Percentiles rank a stretch among this genome's conserved stretches.
Conservation (phyloP, 805 yeast genomes). For the Lachancea lanzarotensis region DNA sequence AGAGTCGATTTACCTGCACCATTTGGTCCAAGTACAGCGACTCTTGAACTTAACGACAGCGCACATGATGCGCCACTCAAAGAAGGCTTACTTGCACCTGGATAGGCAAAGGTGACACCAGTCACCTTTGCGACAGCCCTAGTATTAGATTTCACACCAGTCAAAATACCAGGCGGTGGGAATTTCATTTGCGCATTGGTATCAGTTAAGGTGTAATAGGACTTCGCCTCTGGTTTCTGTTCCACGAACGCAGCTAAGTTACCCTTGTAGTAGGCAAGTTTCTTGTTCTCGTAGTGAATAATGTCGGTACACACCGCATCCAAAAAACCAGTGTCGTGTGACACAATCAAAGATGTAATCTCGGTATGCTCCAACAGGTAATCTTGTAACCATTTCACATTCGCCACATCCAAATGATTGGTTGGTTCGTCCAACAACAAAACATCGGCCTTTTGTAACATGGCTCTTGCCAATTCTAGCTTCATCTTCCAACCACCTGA, state of each 20-base stretch:
- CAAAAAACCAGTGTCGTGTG: conserved; percentile 95
- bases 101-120: conserved; percentile 81
- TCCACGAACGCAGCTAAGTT: conserved; percentile 87
- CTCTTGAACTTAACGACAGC: conserved; percentile 92
- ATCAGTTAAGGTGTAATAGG: conserved; percentile 91
- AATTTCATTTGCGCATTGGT: conserved; percentile 92
- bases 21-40: conserved; percentile 93
- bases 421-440: conserved; percentile 96
- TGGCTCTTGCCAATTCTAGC: conserved; percentile 96
- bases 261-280: conserved; percentile 92
- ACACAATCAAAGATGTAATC: conserved; percentile 90
- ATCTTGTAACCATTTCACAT: conserved; percentile 90
- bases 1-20: conserved; percentile 99
- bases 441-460: conserved; percentile 95
- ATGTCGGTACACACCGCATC: conserved; percentile 96
- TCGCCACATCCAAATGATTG: conserved; percentile 90
- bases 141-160: conserved; percentile 95
- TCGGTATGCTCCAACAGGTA: conserved; percentile 75
- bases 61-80: conserved; percentile 76
- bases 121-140: conserved; percentile 87
- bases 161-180: conserved; percentile 96
- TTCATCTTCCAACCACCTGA: conserved; percentile 99
- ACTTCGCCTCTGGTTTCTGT: conserved; percentile 91
- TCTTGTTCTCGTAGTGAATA: conserved; percentile 92
- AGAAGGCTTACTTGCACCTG: conserved; percentile 83